Evolutionary conservation across 2,329 filamentous ascomycete species (phyloP), one percentile per base, ranked within the genome.

Genomic region (Zymoseptoria passerinii): DNA sequence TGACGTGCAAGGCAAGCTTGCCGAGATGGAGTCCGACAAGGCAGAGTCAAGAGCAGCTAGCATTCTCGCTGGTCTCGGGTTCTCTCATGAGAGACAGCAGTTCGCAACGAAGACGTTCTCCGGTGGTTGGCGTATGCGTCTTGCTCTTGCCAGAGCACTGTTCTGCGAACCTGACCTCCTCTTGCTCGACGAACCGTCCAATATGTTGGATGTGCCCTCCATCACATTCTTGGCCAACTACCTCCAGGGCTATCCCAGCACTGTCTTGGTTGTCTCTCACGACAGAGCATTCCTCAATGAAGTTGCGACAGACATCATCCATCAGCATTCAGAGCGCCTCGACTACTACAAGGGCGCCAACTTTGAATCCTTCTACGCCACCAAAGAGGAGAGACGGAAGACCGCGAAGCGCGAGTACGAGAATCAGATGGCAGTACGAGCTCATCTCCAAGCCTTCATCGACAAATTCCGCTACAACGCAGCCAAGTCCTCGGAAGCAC

Each of bases 181-280:
- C 60, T 82, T 99, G 73, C 90, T 99, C 67, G 94, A 99, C 79
- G 94, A 99, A 85, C 94, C 94, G 77, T 97, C 92, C 57, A 97
- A 97, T 85, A 97, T 97, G 92, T 91, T 99, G 90, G 94, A 97
- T 77, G 94, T 99, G 58, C 94, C 94, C n/a, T 97, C 94, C 23
- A 97, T 99, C 71, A 95, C 94, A 58, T 99, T 97, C 83, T 83
- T 99, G 73, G 89, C 92, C 52, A 92, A 92, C 70, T 99, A 99
- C 72, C 87, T 99, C 8, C 92, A 96, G 74, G 81, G 80, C 53
- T 99, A 99, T 72, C 92, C 92, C 48, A 96, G 90, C 75, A 97
- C 94, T 1, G 86, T 99, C 28, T 81, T 99, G 13, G 92, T 99
- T 56, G 94, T 99, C 64, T 96, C 90, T 74, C 94, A 99, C 88